These are phyloP conservation scores for Rubia tinctorum DNA, from an alignment of 305 asterid genomes.

Conservation along the genomic window DNA sequence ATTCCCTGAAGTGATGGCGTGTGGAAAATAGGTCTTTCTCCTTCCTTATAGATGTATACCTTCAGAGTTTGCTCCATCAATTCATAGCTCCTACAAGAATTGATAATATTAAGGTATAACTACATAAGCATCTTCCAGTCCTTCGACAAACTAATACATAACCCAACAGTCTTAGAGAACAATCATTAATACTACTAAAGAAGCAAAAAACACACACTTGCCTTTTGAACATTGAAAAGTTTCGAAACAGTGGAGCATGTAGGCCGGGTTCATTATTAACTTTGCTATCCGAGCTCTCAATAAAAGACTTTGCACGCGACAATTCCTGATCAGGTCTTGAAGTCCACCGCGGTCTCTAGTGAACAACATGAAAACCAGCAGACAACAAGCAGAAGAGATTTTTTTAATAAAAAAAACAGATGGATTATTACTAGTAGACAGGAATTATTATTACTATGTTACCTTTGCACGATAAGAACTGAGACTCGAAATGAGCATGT, in stretches of 20 bases:
- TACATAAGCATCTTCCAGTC: background rate
- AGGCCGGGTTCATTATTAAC: slow-evolving; percentile 40
- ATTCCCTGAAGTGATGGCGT: background rate
- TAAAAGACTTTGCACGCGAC: slow-evolving; percentile 39
- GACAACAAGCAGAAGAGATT: slow-evolving; percentile 8
- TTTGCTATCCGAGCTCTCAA: slow-evolving; percentile 40
- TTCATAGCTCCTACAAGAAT: slow-evolving; percentile 3
- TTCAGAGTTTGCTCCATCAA: slow-evolving; percentile 6
- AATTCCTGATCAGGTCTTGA: slow-evolving; percentile 56
- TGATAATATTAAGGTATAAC: background rate
- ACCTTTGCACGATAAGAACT: slow-evolving; percentile 36
- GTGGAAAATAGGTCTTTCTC: background rate
- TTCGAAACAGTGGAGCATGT: slow-evolving; percentile 58
- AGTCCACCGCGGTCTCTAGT: slow-evolving; percentile 65
- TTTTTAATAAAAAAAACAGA: background rate
- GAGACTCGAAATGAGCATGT: slow-evolving; percentile 42
- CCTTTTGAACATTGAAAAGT: slow-evolving; percentile 77
- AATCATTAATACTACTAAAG: background rate
- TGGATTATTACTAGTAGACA: background rate
- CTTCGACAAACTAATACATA: background rate
- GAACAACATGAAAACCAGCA: slow-evolving; percentile 8
- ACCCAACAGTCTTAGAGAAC: background rate
- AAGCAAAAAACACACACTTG: slow-evolving; percentile 19
- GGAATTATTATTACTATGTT: background rate
- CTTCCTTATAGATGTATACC: slow-evolving; percentile 5